Evolutionary conservation across 768 basidiomycete genomes (phyloP).

Genomic region (Crepidotus variabilis): DNA sequence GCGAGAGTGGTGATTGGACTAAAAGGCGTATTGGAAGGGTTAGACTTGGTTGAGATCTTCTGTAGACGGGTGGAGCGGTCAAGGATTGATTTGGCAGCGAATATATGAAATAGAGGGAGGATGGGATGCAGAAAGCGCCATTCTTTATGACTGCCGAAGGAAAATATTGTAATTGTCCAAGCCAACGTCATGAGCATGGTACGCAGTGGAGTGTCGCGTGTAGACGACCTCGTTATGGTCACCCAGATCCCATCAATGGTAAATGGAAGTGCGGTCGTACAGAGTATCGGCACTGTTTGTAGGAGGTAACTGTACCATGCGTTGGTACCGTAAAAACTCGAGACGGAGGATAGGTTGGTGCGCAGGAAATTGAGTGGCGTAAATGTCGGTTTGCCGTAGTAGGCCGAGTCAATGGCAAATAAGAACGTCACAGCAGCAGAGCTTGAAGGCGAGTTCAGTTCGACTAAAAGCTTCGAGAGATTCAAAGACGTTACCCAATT

Average conservation of each 20-base stretch:
- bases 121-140: slow-evolving; percentile 96
- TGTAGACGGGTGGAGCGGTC: slow-evolving; percentile 26
- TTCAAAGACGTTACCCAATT: slow-evolving; percentile 40
- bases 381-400: slow-evolving; percentile 63
- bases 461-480: not conserved
- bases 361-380: slow-evolving; percentile 81
- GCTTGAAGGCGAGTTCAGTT: slow-evolving; percentile 15
- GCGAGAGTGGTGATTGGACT: not conserved
- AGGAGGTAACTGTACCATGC: slow-evolving; percentile 87
- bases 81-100: slow-evolving; percentile 71
- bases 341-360: slow-evolving; percentile 81
- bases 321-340: slow-evolving; percentile 88
- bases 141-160: slow-evolving; percentile 89
- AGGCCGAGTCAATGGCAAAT: slow-evolving; percentile 61
- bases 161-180: slow-evolving; percentile 72
- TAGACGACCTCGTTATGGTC: slow-evolving; percentile 17
- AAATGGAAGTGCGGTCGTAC: slow-evolving; percentile 71
- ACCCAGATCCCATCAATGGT: slow-evolving; percentile 55
- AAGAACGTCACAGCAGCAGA: slow-evolving; percentile 21
- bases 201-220: slow-evolving; percentile 26
- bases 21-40: not conserved
- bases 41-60: not conserved
- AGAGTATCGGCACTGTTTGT: slow-evolving; percentile 83
- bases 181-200: slow-evolving; percentile 46
- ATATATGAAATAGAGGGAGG: slow-evolving; percentile 76